Conservation (phyloP, 768 basidiomycete genomes). For the Sarcodon aspratus region DNA sequence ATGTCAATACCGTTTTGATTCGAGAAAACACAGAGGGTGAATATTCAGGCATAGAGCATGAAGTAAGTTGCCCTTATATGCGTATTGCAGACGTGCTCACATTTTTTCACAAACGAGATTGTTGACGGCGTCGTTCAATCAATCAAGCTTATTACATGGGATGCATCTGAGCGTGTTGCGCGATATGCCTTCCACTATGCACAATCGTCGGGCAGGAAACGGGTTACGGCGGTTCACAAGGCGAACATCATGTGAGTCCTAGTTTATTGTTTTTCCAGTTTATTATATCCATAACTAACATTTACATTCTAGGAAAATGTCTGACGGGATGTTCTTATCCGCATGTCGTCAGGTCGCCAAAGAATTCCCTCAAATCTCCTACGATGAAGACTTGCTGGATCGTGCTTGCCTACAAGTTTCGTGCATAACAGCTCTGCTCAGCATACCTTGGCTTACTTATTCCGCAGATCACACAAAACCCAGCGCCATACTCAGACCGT, state of each 20-base stretch:
- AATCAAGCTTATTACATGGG: conserved; percentile 98
- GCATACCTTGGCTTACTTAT: neutral
- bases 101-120: conserved; percentile 36
- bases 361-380: conserved; percentile 85
- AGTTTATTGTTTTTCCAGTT: too few relatives aligned
- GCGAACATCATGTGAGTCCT: conserved; percentile 90
- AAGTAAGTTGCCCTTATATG: conserved; percentile 36
- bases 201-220: conserved; percentile 72
- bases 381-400: conserved; percentile 96
- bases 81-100: neutral
- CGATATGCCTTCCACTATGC: conserved; percentile 98
- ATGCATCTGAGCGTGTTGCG: conserved; percentile 96
- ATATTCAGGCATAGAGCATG: conserved; percentile 99
- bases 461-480: conserved; percentile 79
- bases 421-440: conserved; percentile 6
- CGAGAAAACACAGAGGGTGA: conserved; percentile 99
- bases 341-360: conserved; percentile 95
- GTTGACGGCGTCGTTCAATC: conserved; percentile 98
- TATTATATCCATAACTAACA: neutral
- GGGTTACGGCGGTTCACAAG: conserved; percentile 98
- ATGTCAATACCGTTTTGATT: conserved; percentile 96
- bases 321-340: conserved; percentile 98
- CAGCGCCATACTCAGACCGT: conserved; percentile 84
- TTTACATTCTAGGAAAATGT: conserved; percentile 81
- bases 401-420: conserved; percentile 84